These are phyloP conservation scores for Phoenix dactylifera DNA, from an alignment of 176 grass and related monocot species.

Conservation along the genomic window DNA sequence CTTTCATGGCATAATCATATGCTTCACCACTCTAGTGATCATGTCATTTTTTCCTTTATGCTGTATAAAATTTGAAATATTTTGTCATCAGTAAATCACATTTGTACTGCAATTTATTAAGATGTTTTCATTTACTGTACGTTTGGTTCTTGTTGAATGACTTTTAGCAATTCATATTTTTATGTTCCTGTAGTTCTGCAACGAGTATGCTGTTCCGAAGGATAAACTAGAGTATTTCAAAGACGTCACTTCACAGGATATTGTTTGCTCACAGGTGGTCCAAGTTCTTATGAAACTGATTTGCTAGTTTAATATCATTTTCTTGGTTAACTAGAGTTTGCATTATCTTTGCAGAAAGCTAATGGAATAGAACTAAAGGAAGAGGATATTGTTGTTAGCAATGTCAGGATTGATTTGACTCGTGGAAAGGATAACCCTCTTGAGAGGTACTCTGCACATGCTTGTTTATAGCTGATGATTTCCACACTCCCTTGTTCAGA, in stretches of 20 bases:
- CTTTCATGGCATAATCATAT: neutral
- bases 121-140: neutral
- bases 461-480: slow-evolving; percentile 3
- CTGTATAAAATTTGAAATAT: neutral
- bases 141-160: slow-evolving; percentile 17
- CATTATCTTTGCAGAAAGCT: slow-evolving; percentile 32
- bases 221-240: slow-evolving; percentile 89
- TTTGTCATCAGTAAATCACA: no score
- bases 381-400: slow-evolving; percentile 83
- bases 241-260: slow-evolving; percentile 60
- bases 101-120: no score
- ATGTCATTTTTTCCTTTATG: neutral
- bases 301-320: neutral
- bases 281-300: neutral
- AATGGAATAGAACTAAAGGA: slow-evolving; percentile 47
- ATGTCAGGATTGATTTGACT: slow-evolving; percentile 95
- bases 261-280: slow-evolving; percentile 83
- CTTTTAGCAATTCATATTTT: slow-evolving; percentile 5
- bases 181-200: slow-evolving; percentile 77
- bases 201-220: slow-evolving; percentile 90
- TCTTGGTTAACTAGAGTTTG: neutral
- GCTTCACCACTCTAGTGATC: neutral
- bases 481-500: neutral
- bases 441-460: slow-evolving; percentile 44
- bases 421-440: slow-evolving; percentile 81